Conservation (phyloP, 495 filamentous ascomycete genomes). For the Trichoderma asperelloides region DNA sequence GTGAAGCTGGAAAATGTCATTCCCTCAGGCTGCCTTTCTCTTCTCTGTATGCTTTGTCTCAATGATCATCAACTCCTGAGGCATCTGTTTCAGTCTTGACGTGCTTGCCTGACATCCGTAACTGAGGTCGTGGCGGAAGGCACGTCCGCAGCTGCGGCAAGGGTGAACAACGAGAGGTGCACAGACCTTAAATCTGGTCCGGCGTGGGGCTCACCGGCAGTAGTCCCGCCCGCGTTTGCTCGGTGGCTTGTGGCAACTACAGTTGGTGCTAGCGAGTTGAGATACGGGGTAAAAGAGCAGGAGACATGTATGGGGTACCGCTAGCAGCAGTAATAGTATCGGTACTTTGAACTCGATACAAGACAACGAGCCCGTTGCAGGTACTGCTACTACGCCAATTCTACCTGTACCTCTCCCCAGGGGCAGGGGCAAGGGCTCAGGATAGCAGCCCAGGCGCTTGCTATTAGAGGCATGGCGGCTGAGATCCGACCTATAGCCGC, state of each 20-base stretch:
- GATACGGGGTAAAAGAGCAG: not conserved
- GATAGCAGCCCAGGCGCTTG: not conserved
- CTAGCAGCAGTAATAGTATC: too few species aligned
- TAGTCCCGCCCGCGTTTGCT: constrained; percentile 7
- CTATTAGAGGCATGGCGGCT: not conserved
- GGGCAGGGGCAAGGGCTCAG: not conserved
- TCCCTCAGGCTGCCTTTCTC: not conserved
- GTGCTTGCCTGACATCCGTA: not conserved
- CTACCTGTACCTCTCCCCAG: not conserved
- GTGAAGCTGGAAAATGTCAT: not conserved
- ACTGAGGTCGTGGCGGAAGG: not conserved
- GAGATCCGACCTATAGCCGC: not conserved
- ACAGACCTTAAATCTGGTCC: not conserved
- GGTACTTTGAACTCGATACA: too few species aligned
- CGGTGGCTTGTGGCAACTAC: not conserved
- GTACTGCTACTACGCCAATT: not conserved
- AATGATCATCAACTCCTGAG: not conserved
- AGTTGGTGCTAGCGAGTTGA: not conserved
- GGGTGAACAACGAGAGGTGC: not conserved
- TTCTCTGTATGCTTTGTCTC: not conserved
- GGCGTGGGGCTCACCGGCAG: constrained; percentile 5
- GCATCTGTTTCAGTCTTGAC: not conserved
- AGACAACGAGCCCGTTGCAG: too few species aligned
- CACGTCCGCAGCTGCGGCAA: not conserved
- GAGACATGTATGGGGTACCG: not conserved